Evolutionary conservation across 495 filamentous ascomycete genomes (phyloP).

Genomic region (Aspergillus nidulans): DNA sequence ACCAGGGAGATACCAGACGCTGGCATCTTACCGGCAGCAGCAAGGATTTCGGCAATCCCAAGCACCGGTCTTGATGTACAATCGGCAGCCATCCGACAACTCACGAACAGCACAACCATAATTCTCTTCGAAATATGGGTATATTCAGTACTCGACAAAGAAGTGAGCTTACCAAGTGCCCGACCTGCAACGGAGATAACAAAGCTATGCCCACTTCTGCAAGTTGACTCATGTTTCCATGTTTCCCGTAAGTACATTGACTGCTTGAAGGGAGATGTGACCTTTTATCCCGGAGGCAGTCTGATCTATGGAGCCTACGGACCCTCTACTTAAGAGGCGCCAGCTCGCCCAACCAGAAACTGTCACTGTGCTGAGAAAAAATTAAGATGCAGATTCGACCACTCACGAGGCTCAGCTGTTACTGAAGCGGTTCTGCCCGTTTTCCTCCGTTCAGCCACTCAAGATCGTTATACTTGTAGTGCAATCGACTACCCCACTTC

Average conservation of each 20-base stretch:
- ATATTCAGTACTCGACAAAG: background rate
- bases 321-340: slow-evolving; percentile 1
- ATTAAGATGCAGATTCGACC: background rate
- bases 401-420: background rate
- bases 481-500: slow-evolving; percentile 14
- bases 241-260: slow-evolving; percentile 3
- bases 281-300: background rate
- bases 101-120: background rate
- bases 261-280: background rate
- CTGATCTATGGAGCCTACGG: background rate
- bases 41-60: background rate
- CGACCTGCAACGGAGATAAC: background rate
- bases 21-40: background rate
- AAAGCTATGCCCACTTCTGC: slow-evolving; percentile 4
- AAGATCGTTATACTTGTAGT: slow-evolving; percentile 2
- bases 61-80: background rate
- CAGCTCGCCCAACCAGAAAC: slow-evolving; percentile 1
- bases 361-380: background rate
- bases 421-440: slow-evolving; percentile 7
- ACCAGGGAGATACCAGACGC: background rate
- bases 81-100: slow-evolving; percentile 1
- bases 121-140: slow-evolving; percentile 2
- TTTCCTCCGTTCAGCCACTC: slow-evolving; percentile 7
- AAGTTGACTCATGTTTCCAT: slow-evolving; percentile 14
- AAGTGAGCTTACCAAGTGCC: background rate